Conservation (phyloP, 805 yeast species). For the Limtongozyma cylindracea region DNA sequence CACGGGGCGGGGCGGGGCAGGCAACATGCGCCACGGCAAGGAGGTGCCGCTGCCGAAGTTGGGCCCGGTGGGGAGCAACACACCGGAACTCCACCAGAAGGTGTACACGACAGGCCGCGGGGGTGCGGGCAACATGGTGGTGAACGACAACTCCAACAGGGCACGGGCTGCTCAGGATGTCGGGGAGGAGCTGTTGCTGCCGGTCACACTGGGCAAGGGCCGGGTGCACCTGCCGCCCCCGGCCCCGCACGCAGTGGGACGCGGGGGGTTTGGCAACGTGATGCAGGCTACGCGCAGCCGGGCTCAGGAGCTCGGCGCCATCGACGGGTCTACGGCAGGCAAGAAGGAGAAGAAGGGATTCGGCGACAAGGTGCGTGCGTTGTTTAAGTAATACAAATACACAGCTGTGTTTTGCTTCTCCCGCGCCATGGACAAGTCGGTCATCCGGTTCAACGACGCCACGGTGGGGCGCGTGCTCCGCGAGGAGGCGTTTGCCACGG, state of each 20-base stretch:
- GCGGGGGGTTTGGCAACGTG: too few relatives aligned
- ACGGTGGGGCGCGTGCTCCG: too few relatives aligned
- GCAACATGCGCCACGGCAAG: conserved; percentile 24
- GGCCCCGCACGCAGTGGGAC: conserved; percentile 11
- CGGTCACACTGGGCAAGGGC: conserved; percentile 17
- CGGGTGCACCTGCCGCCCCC: too few relatives aligned
- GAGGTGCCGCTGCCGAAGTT: conserved; percentile 19
- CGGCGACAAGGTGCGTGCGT: conserved; percentile 17
- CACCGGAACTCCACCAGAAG: conserved; percentile 29
- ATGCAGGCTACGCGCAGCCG: too few relatives aligned
- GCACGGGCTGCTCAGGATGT: conserved; percentile 45
- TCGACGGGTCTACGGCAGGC: conserved; percentile 12
- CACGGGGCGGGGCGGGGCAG: conserved; percentile 70
- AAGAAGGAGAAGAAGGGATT: conserved; percentile 7
- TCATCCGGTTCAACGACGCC: too few relatives aligned
- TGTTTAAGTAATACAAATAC: conserved; percentile 11
- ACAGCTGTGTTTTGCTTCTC: too few relatives aligned
- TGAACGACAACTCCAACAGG: conserved; percentile 18
- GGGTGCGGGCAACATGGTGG: conserved; percentile 54
- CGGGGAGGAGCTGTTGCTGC: conserved; percentile 11
- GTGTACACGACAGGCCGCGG: conserved; percentile 55
- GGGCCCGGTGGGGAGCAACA: conserved; percentile 30
- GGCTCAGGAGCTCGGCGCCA: conserved; percentile 4
- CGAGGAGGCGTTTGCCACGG: too few relatives aligned
- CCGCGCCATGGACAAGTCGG: too few relatives aligned